phyloP scores from a whole-genome alignment of 2,329 filamentous ascomycete genomes.

The Ascochyta pisi region DNA sequence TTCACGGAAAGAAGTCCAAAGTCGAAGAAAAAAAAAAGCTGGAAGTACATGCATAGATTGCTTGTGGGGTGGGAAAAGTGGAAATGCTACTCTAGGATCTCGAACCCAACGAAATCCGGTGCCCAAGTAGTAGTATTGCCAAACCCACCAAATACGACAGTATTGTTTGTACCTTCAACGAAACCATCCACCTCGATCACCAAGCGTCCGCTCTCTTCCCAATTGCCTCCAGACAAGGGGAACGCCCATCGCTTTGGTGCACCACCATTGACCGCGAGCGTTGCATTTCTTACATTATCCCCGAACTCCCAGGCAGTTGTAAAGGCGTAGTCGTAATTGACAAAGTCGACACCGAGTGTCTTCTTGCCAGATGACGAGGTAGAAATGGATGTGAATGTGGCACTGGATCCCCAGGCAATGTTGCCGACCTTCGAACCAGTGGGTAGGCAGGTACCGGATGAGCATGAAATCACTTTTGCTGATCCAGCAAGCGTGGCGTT shows the following conservation, averaged over 20 bases:
- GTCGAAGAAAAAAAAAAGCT: too few relatives aligned
- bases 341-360: slow-evolving; percentile 48
- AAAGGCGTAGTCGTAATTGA: slow-evolving; percentile 51
- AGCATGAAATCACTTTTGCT: slow-evolving; percentile 36
- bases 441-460: slow-evolving; percentile 36
- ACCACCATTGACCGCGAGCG: slow-evolving; percentile 49
- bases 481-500: slow-evolving; percentile 41
- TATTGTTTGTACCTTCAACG: slow-evolving; percentile 29
- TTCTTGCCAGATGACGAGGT: slow-evolving; percentile 34
- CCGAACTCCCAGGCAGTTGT: slow-evolving; percentile 44
- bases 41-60: too few relatives aligned
- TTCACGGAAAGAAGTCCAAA: too few relatives aligned
- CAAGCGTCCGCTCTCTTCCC: slow-evolving; percentile 42
- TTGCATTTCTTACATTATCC: slow-evolving; percentile 48
- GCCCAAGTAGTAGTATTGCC: slow-evolving; percentile 20
- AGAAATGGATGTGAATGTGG: slow-evolving; percentile 40
- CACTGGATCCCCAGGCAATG: slow-evolving; percentile 34
- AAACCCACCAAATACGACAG: slow-evolving; percentile 28
- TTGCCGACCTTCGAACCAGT: slow-evolving; percentile 43
- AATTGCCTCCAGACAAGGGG: slow-evolving; percentile 51
- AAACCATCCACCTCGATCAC: slow-evolving; percentile 39
- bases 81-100: slow-evolving; percentile 23
- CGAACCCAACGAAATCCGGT: slow-evolving; percentile 42
- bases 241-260: slow-evolving; percentile 46
- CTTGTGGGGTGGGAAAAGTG: too few relatives aligned